Evolutionary conservation across 345 rosid genomes (phyloP), one percentile per base, ranked within the genome.

Genomic region (Syzygium jambos): DNA sequence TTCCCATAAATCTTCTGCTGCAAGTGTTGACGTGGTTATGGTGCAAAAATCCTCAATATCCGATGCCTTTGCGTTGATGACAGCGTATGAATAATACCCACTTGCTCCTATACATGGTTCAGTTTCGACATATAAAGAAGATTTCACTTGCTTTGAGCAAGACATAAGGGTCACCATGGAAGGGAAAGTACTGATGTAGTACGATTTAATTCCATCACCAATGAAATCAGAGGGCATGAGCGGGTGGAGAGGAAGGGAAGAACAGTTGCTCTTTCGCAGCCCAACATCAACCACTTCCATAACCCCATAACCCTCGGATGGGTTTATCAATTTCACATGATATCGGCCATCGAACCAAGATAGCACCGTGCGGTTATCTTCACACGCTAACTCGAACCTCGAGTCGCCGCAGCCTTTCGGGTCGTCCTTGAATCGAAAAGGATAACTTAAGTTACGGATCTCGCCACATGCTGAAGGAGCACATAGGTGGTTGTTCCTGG

Each of bases 351-450:
- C 0, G 9, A 61, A 61, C 34, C 13, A 53, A 61, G 34, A 61
- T 6, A 61, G 73, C 14, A 0, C 16, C 0, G 1, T 61, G 9
- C 2, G 0, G 38, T 61, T 61, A 61, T 63, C 38, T 63, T 14
- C 77, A 14, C 77, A 63, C 2, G 5, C 38, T 29, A 57, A 57
- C 29, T 25, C 0, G 7, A 25, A 25, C 7, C 29, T 25, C 7
- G 2, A 0, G 15, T 25, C 15, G 0, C 65, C 0, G 0, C 30
- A 57, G 1, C 30, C 65, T 57, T 57, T 5, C 2, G 65, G 7
- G 30, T 57, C 0, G 3, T 57, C 65, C 65, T 4, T 57, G 15
- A 1, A 57, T 25, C 15, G 0, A 57, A 57, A 25, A 14, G 52
- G 65, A 57, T 11, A 57, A 3, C 65, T 57, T 23, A 0, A 4